A percentile compares a stretch with the other conserved stretches of the same genome.
These are phyloP conservation scores for Gracilariopsis chorda DNA, from an alignment of 23 red algal species.

Conservation along the genomic window DNA sequence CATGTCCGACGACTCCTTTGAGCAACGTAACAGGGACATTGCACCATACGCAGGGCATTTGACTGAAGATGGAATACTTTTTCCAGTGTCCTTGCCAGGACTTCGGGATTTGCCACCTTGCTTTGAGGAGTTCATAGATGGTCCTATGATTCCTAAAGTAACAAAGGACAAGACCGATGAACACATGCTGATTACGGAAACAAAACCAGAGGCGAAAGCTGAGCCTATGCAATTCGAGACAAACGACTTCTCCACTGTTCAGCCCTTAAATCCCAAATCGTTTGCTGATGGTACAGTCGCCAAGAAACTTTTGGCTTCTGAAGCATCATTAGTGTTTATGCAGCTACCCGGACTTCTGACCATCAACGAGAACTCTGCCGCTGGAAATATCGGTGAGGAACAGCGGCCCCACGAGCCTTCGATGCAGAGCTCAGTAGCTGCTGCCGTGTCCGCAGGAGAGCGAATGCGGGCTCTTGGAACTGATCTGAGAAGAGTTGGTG, in stretches of 20 bases:
- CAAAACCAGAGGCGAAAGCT: neutral
- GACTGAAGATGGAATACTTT: slow-evolving; percentile 22
- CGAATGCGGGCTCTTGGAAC: slow-evolving; percentile 47
- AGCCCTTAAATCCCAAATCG: neutral
- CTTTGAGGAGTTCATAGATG: slow-evolving; percentile 4
- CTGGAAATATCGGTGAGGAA: slow-evolving; percentile 11
- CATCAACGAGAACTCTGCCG: slow-evolving; percentile 1
- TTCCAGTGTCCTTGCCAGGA: slow-evolving; percentile 45
- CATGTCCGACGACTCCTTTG: slow-evolving; percentile 44
- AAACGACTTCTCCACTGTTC: neutral
- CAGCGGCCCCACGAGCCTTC: neutral
- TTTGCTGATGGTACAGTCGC: slow-evolving; percentile 42
- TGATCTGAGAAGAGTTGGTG: slow-evolving; percentile 41
- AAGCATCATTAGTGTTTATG: slow-evolving; percentile 13
- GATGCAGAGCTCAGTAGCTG: slow-evolving; percentile 27
- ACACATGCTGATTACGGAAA: neutral
- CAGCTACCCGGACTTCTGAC: slow-evolving; percentile 57
- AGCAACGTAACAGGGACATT: slow-evolving; percentile 46
- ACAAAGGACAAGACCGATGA: neutral
- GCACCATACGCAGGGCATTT: slow-evolving; percentile 47
- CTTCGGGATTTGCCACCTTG: slow-evolving; percentile 25
- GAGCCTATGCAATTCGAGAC: slow-evolving; percentile 30
- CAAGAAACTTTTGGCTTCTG: slow-evolving; percentile 25
- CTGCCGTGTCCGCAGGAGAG: slow-evolving; percentile 27
- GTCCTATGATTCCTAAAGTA: neutral